Conservation (phyloP, 371 early-diverging fungal species). For the Dinochytrium kinnereticum region DNA sequence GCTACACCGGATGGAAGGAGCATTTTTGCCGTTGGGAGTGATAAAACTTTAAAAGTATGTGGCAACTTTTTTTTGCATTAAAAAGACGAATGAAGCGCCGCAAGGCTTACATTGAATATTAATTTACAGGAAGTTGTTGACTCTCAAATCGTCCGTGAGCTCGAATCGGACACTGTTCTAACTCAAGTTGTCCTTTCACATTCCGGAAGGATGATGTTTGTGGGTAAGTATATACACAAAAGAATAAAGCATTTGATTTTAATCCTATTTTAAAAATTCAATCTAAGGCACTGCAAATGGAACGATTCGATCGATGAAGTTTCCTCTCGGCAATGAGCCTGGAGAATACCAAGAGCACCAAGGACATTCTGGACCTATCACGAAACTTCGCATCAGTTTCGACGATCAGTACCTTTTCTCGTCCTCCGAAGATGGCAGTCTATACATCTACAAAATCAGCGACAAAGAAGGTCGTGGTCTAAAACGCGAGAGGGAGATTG, state of each 20-base stretch:
- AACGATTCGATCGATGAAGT: slow-evolving; percentile 55
- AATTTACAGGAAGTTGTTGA: slow-evolving; percentile 54
- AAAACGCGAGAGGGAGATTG: slow-evolving; percentile 51
- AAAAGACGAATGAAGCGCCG: neutral
- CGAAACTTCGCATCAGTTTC: slow-evolving; percentile 53
- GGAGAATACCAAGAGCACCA: slow-evolving; percentile 60
- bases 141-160: slow-evolving; percentile 56
- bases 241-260: neutral
- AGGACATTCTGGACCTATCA: slow-evolving; percentile 55
- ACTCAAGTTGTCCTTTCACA: slow-evolving; percentile 56
- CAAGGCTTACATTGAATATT: neutral
- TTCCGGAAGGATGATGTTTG: slow-evolving; percentile 63
- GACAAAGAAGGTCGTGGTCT: slow-evolving; percentile 54
- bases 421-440: slow-evolving; percentile 55
- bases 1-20: slow-evolving; percentile 51
- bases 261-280: neutral
- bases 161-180: slow-evolving; percentile 50
- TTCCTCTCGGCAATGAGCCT: slow-evolving; percentile 46
- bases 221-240: slow-evolving; percentile 46
- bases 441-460: slow-evolving; percentile 55
- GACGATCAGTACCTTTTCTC: slow-evolving; percentile 63
- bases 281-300: slow-evolving; percentile 47
- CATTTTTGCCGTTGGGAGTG: slow-evolving; percentile 60
- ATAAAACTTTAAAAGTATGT: slow-evolving; percentile 57
- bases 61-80: slow-evolving; percentile 1